Conservation (phyloP, 2,329 filamentous ascomycete species). For the Aspergillus sp. region DNA sequence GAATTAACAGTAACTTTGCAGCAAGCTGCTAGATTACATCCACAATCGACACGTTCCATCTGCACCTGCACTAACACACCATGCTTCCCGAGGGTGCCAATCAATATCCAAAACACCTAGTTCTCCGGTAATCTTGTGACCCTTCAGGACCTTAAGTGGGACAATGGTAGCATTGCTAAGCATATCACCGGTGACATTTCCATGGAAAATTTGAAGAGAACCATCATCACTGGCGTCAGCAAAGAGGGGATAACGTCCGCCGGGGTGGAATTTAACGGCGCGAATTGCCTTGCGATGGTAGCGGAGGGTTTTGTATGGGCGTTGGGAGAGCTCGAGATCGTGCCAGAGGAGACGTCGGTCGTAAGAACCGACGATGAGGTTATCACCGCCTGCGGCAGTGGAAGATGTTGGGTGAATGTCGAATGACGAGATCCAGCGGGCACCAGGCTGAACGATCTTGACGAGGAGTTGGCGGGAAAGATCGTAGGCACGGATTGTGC, state of each 20-base stretch:
- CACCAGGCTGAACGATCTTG: conserved; percentile 90
- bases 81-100: conserved; percentile 93
- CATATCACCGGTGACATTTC: conserved; percentile 88
- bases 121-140: conserved; percentile 81
- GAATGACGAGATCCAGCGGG: conserved; percentile 90
- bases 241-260: conserved; percentile 76
- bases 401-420: conserved; percentile 90
- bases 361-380: conserved; percentile 91
- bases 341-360: conserved; percentile 95
- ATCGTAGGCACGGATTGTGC: conserved; percentile 90
- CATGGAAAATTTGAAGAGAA: conserved; percentile 92
- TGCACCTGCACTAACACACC: conserved; percentile 90
- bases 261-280: conserved; percentile 81
- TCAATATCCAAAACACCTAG: conserved; percentile 91
- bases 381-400: conserved; percentile 86
- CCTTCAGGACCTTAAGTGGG: conserved; percentile 87
- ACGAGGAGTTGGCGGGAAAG: conserved; percentile 86
- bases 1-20: conserved; percentile 24
- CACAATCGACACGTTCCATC: conserved; percentile 91
- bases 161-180: conserved; percentile 97
- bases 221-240: conserved; percentile 95
- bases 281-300: conserved; percentile 94
- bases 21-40: conserved; percentile 54
- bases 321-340: conserved; percentile 84
- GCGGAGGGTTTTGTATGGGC: conserved; percentile 93